Percentiles rank a stretch among this genome's conserved stretches.
These are phyloP conservation scores for Coemansia sp. DNA, from an alignment of 192 early-diverging fungal genomes.

Conservation along the genomic window DNA sequence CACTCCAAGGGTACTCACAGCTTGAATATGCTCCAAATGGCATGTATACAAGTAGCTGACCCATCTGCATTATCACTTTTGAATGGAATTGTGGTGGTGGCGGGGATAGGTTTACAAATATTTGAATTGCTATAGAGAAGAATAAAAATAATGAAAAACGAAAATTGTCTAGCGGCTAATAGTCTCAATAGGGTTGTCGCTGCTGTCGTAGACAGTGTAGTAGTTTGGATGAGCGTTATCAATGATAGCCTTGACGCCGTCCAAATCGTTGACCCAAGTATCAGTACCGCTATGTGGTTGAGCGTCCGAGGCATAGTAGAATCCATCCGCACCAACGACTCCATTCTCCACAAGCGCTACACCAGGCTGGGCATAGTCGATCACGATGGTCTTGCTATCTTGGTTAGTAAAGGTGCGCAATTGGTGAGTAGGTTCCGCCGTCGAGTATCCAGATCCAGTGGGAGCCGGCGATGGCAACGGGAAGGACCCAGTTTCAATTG, in stretches of 20 bases:
- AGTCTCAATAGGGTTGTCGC: slow-evolving; percentile 18
- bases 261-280: slow-evolving; percentile 38
- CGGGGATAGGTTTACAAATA: slow-evolving; percentile 65
- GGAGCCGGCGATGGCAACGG: not conserved
- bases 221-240: slow-evolving; percentile 32
- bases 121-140: slow-evolving; percentile 27
- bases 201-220: slow-evolving; percentile 33
- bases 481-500: slow-evolving; percentile 10
- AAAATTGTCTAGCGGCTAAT: not conserved
- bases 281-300: slow-evolving; percentile 6
- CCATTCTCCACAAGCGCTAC: slow-evolving; percentile 16
- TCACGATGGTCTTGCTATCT: slow-evolving; percentile 20
- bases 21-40: slow-evolving; percentile 43
- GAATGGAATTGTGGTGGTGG: slow-evolving; percentile 46
- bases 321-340: slow-evolving; percentile 20
- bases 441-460: not conserved
- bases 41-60: slow-evolving; percentile 69
- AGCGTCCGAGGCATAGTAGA: slow-evolving; percentile 21
- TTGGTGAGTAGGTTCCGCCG: slow-evolving; percentile 11
- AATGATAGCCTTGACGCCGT: slow-evolving; percentile 21
- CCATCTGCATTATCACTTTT: slow-evolving; percentile 51
- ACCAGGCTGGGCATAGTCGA: slow-evolving; percentile 31
- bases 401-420: slow-evolving; percentile 38
- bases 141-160: not conserved
- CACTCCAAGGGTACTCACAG: not conserved